Evolutionary conservation across 805 yeast genomes (phyloP), one percentile per base, ranked within the genome.

Genomic region (Wickerhamiella hasegawae): DNA sequence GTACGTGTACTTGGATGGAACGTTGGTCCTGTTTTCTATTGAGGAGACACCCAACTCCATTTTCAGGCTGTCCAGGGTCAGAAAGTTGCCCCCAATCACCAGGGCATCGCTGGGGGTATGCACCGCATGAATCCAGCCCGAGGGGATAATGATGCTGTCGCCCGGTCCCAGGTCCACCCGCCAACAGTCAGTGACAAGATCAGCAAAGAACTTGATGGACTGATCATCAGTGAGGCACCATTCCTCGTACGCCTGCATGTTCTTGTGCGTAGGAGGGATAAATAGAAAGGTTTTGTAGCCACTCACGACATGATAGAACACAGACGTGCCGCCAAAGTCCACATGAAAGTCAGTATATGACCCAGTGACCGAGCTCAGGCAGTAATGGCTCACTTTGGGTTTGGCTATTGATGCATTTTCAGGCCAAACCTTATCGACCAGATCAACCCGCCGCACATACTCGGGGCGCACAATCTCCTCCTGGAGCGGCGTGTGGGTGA

Each of bases 71-170:
- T 69, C 56, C 28, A 72, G 50, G 1, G 92, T 81, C 19, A 84
- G 58, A 51, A 76, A 84, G 52, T 84, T 84, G 0, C 96, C 96
- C 2, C 95, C 95, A 37, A 84, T 69, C 3, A 84, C 83, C 2
- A 83, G 57, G 0, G 92, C 70, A 50, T 84, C 94, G 12, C 60
- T 58, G 0, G 93, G 87, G 0, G 95, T 83, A 48, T 72, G 72
- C 0, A 84, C 96, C 0, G 90, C 74, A 54, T 84, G 95, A 33
- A 84, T 83, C 92, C 94, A 84, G 0, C 94, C 94, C 28, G 90
- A 73, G 3, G 96, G 95, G 15, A 84, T 75, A 11, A 83, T 62
- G 55, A 84, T 65, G 18, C 83, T 63, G 48, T 84, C 94, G 1
- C 92, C 92, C 1, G 69, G 56, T 1, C 44, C 35, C 16, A 78